Evolutionary conservation across 148 eudicot species (phyloP).

Genomic region (Fagopyrum tataricum): DNA sequence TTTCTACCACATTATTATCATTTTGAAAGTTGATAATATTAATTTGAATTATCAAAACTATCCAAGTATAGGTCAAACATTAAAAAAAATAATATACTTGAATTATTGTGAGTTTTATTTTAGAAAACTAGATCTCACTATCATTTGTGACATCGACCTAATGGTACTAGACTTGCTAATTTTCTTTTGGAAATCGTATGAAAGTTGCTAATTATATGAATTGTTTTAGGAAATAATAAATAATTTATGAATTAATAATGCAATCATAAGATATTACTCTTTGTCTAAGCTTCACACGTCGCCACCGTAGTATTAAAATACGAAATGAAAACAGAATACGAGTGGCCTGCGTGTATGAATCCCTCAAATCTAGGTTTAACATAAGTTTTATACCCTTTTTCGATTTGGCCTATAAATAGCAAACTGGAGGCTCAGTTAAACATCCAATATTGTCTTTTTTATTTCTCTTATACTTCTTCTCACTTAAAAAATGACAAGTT

Average conservation of each 20-base stretch:
- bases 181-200: neutral
- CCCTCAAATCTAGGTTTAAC: neutral
- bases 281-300: neutral
- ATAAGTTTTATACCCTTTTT: neutral
- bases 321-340: neutral
- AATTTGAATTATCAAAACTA: neutral
- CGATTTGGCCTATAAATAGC: neutral
- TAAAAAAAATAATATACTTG: neutral
- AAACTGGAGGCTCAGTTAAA: neutral
- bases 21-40: neutral
- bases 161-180: neutral
- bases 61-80: neutral
- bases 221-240: neutral
- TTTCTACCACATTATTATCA: neutral
- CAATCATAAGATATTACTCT: neutral
- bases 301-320: neutral
- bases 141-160: neutral
- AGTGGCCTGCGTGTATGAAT: constrained; percentile 1
- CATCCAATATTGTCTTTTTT: neutral
- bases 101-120: neutral
- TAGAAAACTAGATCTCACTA: neutral
- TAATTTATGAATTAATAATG: neutral
- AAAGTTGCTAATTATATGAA: neutral
- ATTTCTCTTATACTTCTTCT: neutral
- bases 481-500: neutral